Conservation (phyloP, 441 rosid species). For the Croton laevigatus region DNA sequence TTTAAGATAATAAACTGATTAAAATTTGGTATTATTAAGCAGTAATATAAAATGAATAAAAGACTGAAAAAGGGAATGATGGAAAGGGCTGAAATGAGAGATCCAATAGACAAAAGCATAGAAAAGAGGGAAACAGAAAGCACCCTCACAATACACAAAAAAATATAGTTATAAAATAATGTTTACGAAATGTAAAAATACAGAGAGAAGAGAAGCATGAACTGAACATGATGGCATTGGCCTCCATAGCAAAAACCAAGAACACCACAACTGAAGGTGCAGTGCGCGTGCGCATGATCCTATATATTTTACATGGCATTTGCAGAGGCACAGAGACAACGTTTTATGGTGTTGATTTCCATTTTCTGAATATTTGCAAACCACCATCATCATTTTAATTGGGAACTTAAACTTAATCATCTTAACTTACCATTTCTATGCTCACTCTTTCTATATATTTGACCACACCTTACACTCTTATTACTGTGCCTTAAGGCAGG, state of each 20-base stretch:
- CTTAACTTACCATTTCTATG: background rate
- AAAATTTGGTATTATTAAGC: background rate
- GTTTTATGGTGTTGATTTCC: background rate
- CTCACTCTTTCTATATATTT: too few relatives aligned
- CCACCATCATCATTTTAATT: background rate
- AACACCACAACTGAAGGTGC: background rate
- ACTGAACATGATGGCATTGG: background rate
- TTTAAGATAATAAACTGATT: too few relatives aligned
- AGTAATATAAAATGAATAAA: background rate
- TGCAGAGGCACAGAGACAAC: background rate
- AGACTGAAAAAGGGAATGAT: constrained; percentile 32
- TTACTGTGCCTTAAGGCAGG: too few relatives aligned
- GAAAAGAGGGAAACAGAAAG: constrained; percentile 10
- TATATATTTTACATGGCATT: background rate
- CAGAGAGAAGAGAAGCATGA: background rate
- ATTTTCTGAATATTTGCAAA: background rate
- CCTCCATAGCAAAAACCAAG: background rate
- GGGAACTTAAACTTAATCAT: background rate
- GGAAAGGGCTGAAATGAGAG: constrained; percentile 26
- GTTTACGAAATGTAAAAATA: background rate
- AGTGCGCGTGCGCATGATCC: constrained; percentile 2
- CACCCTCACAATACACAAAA: background rate
- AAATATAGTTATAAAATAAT: too few relatives aligned
- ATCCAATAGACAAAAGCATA: constrained; percentile 40
- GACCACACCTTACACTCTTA: too few relatives aligned